phyloP scores from a whole-genome alignment of 225 moss, liverwort and hornwort genomes.

The Ulota crispa region DNA sequence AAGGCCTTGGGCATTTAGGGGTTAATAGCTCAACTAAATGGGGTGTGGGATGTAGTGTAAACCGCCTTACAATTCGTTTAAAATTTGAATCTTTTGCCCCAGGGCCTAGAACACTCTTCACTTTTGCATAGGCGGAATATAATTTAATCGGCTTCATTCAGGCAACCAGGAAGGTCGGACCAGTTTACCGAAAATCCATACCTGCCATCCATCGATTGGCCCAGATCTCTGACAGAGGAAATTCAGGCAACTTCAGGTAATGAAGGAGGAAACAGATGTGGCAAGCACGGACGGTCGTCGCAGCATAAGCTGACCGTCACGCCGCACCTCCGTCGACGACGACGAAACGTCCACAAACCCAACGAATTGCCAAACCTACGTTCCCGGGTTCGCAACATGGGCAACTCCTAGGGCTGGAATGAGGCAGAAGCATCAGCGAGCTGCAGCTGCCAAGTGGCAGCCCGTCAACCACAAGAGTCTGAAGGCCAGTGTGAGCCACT shows the following conservation, averaged over 20 bases:
- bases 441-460: conserved; percentile 31
- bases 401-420: background rate
- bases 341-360: rapidly evolving
- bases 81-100: too few species aligned
- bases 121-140: too few species aligned
- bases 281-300: conserved; percentile 11
- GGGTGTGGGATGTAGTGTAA: too few species aligned
- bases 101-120: too few species aligned
- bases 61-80: too few species aligned
- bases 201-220: background rate
- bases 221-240: background rate
- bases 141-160: background rate
- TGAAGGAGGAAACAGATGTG: background rate
- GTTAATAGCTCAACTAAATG: too few species aligned
- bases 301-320: conserved; percentile 21
- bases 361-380: background rate
- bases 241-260: background rate
- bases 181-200: background rate
- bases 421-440: background rate
- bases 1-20: too few species aligned
- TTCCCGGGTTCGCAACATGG: too few species aligned
- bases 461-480: conserved; percentile 5
- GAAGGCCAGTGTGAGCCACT: conserved; percentile 29
- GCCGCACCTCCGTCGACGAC: background rate
- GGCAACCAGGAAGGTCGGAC: background rate